Base-by-base conservation (phyloP, 805 yeast genomes). In the Candida ficus region DNA sequence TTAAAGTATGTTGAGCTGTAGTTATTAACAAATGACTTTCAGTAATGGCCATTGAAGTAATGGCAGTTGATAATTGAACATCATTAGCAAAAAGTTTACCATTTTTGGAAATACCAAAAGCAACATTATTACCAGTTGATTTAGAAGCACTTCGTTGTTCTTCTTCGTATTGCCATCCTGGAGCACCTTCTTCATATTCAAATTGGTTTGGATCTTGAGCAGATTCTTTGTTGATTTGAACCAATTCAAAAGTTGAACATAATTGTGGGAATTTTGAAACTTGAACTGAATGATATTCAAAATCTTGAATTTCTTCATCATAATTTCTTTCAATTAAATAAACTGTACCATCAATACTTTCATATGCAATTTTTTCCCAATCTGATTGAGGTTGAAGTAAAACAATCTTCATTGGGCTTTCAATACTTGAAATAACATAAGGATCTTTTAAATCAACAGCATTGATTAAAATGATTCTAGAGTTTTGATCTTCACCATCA, bases 1-100 rank as follows among this genome's bases (percentile, higher is more conserved):
- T 83, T 45, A 93, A 68, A 46, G 78, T 77, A 46, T 88, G 85
- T 48, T 86, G 93, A 7, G 93, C 95, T 2, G 96, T 90, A 0
- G 99, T 93, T 58, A 84, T 83, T 22, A 86, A 60, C 12, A 91
- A 64, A 54, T 84, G 82, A 7, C 79, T 70, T 30, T 81, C 89
- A 0, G 95, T 79, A 11, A 83, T 63, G 41, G 76, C 71, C 42
- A 91, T 61, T 0, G 98, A 90, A 0, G 98, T 90, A 12, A 87
- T 90, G 12, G 91, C 88, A 4, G 76, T 68, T 2, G 85, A 71
- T 12, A 89, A 58, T 44, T 75, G 78, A 13, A 68, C 64, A 1
- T 71, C 71, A 48, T 82, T 78, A 4, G 79, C 80, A 57, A 67
- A 87, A 12, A 93, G 63, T 53, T 83, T 83, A 41, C 97, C 97